Conservation (phyloP, 2,329 filamentous ascomycete genomes). For the Tolypocladium inflatum region DNA sequence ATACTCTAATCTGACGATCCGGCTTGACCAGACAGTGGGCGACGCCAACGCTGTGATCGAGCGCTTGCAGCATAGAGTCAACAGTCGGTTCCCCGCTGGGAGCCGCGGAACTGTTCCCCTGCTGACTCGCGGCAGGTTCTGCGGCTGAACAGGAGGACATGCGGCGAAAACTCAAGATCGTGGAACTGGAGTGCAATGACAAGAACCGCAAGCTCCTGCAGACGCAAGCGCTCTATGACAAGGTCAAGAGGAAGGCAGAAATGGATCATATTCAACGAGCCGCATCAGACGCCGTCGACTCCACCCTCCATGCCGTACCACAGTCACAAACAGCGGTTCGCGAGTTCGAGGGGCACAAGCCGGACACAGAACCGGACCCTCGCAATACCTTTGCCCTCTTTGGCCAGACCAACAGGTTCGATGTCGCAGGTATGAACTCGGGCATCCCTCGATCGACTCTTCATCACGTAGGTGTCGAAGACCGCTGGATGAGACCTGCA, state of each 20-base stretch:
- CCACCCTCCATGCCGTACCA: conserved; percentile 10
- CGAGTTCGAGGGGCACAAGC: conserved; percentile 2
- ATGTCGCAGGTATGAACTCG: conserved; percentile 10
- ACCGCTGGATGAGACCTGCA: not conserved
- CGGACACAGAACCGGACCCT: not conserved
- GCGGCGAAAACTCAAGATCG: conserved; percentile 50
- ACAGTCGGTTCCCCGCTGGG: conserved; percentile 34
- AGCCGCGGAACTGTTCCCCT: not conserved
- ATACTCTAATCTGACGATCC: conserved; percentile 51
- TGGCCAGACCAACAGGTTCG: conserved; percentile 7
- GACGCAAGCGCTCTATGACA: conserved; percentile 56
- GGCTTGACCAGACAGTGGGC: conserved; percentile 64
- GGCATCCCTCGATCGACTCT: not conserved
- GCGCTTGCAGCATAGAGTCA: conserved; percentile 53
- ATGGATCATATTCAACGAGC: conserved; percentile 45
- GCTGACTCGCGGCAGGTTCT: conserved; percentile 31
- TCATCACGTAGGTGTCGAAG: not conserved
- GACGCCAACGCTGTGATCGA: conserved; percentile 68
- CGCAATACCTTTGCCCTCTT: conserved; percentile 3
- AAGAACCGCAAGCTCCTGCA: conserved; percentile 62
- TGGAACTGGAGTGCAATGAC: conserved; percentile 56
- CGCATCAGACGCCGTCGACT: conserved; percentile 35
- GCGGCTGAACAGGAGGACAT: conserved; percentile 53
- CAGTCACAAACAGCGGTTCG: conserved; percentile 1
- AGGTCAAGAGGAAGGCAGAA: conserved; percentile 45